Conservation (phyloP, 345 rosid genomes). For the Trapa bicornis region DNA sequence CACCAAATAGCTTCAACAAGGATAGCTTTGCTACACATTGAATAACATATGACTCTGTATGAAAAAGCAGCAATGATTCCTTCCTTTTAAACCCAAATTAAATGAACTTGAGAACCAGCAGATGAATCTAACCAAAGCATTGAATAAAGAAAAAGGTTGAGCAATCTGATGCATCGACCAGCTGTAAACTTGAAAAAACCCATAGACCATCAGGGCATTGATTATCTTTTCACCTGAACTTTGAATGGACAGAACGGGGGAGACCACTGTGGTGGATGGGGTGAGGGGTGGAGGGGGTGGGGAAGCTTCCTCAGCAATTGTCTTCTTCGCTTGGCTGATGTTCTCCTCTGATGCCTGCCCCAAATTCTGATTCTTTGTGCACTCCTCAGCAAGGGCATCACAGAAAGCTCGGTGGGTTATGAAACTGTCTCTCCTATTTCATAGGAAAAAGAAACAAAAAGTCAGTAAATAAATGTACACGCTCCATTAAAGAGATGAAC, state of each 20-base stretch:
- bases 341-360: slow-evolving; percentile 10
- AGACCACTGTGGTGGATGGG: slow-evolving; percentile 46
- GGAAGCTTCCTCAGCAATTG: slow-evolving; percentile 21
- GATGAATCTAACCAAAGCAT: slow-evolving; percentile 4
- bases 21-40: slow-evolving; percentile 11
- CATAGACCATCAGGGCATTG: not conserved
- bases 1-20: slow-evolving; percentile 4
- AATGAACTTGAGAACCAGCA: not conserved
- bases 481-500: not conserved
- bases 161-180: not conserved
- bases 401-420: slow-evolving; percentile 71
- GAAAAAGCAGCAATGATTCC: slow-evolving; percentile 31
- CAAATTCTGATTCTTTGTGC: slow-evolving; percentile 26
- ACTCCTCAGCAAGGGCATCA: slow-evolving; percentile 68
- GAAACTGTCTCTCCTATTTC: slow-evolving; percentile 59
- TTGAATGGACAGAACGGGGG: slow-evolving; percentile 57
- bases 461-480: not conserved
- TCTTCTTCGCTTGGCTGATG: not conserved
- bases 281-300: slow-evolving; percentile 53
- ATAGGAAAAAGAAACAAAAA: not conserved
- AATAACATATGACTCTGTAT: not conserved
- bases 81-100: slow-evolving; percentile 18
- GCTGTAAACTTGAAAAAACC: slow-evolving; percentile 1
- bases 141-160: not conserved
- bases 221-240: slow-evolving; percentile 34